These are phyloP conservation scores for Otatea glauca DNA, from an alignment of 176 grass and related monocot genomes.

Conservation along the genomic window DNA sequence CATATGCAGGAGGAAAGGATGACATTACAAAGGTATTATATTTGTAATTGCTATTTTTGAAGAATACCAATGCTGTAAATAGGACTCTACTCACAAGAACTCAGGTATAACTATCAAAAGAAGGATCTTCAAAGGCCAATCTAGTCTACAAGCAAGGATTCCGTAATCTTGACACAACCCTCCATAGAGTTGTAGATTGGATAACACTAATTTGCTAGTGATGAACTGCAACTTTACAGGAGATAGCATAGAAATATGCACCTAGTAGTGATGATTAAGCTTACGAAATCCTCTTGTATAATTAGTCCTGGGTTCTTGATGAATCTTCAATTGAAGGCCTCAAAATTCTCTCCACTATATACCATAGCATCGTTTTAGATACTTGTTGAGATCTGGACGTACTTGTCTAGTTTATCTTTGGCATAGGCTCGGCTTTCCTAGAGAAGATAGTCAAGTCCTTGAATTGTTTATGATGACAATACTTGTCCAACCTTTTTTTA, in stretches of 20 bases:
- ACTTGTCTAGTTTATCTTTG: background rate
- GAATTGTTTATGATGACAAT: conserved; percentile 8
- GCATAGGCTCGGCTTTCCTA: background rate
- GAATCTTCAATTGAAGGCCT: background rate
- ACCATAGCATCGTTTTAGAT: background rate
- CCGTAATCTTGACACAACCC: background rate
- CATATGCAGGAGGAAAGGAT: background rate
- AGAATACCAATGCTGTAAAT: background rate
- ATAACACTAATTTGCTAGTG: background rate
- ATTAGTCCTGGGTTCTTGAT: background rate
- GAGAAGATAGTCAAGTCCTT: background rate
- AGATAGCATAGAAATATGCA: background rate
- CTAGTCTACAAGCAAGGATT: background rate
- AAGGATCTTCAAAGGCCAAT: background rate
- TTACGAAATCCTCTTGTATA: background rate
- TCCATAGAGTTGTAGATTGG: background rate
- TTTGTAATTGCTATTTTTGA: background rate
- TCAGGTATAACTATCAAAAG: background rate
- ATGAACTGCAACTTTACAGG: background rate
- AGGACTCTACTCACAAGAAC: background rate
- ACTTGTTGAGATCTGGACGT: background rate
- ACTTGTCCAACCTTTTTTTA: background rate
- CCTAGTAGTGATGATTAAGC: background rate
- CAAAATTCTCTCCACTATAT: background rate
- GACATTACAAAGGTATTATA: background rate